Conservation (phyloP, 2,329 filamentous ascomycete species). For the Graphilbum fragrans region DNA sequence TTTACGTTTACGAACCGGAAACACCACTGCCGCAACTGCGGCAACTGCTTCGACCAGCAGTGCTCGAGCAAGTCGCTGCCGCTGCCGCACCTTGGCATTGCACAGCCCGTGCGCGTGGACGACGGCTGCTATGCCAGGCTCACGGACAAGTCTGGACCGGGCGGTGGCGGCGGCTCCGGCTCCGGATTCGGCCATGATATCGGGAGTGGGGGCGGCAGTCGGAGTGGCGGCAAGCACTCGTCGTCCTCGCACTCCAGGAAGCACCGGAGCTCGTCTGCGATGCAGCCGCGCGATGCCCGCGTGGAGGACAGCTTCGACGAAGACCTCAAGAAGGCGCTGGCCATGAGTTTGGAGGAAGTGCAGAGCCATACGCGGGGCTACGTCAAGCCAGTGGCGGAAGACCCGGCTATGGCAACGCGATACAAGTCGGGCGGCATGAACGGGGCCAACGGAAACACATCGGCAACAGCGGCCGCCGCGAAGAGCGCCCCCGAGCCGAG, state of each 20-base stretch:
- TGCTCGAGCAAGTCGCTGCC: constrained; percentile 85
- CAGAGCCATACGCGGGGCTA: constrained; percentile 65
- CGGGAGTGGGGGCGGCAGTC: constrained; percentile 26
- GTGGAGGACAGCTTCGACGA: constrained; percentile 90
- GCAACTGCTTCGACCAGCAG: constrained; percentile 91
- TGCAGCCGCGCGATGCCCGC: constrained; percentile 84
- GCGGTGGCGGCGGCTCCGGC: constrained; percentile 15
- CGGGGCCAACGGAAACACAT: constrained; percentile 7
- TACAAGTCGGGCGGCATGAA: constrained; percentile 23
- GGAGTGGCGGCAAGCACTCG: constrained; percentile 4
- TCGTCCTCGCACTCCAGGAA: constrained; percentile 27
- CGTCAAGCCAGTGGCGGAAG: constrained; percentile 30
- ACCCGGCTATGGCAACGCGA: constrained; percentile 12
- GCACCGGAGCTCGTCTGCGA: constrained; percentile 51
- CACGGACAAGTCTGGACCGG: constrained; percentile 56
- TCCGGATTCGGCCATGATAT: constrained; percentile 11
- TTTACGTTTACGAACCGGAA: constrained; percentile 98
- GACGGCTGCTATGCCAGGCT: constrained; percentile 90
- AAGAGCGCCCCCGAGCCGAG: not conserved
- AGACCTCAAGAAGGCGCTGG: constrained; percentile 81
- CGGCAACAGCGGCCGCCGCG: constrained; percentile 9
- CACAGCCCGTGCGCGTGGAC: constrained; percentile 84
- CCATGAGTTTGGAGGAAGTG: constrained; percentile 94
- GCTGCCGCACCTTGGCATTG: constrained; percentile 83
- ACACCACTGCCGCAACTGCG: constrained; percentile 95